Evolutionary conservation across 2,329 filamentous ascomycete species (phyloP), one percentile per base, ranked within the genome.

Genomic region (Pseudogymnoascus sp.): DNA sequence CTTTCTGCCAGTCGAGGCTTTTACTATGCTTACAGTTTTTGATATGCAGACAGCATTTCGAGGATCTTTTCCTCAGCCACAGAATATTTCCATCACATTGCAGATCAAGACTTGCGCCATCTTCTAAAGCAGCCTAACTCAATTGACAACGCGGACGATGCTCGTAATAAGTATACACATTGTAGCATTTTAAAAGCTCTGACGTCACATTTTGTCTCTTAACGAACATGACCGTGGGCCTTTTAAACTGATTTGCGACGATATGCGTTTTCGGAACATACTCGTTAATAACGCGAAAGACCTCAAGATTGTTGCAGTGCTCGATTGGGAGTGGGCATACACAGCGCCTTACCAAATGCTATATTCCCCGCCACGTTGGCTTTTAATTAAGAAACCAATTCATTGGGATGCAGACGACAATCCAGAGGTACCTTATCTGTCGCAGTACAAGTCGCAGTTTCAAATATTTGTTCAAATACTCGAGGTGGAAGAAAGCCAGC

Each of bases 311-410:
- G 65, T 74, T 41, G 71, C 71, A 60, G 68, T 75, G 42, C 68
- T 76, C 21, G 74, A 75, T 48, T 68, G 73, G 8, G 73, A 76
- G 61, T 76, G 72, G 73, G 71, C 72, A 39, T 76, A 75, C 60
- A 68, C 71, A 9, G 72, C 73, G 58, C 74, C 74, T 0, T 70
- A 71, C 31, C 72, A 76, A 65, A 65, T 76, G 13, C 72, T 75
- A 68, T 71, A 66, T 63, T 74, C 72, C 7, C 70, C 72, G 48
- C 74, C 71, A 7, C 75, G 68, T 72, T 76, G 70, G 73, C 71
- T 76, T 41, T 60, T 62, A 59, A 41, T 65, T 25, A 61, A 63
- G 33, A 55, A 44, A n/a, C 63, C 59, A 58, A 64, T 60, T 48
- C 25, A 60, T 62, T 64, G 58, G 58, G 38, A 41, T 17, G 38